Conservation (phyloP, 2,329 filamentous ascomycete species). For the Colletotrichum acutatum region DNA sequence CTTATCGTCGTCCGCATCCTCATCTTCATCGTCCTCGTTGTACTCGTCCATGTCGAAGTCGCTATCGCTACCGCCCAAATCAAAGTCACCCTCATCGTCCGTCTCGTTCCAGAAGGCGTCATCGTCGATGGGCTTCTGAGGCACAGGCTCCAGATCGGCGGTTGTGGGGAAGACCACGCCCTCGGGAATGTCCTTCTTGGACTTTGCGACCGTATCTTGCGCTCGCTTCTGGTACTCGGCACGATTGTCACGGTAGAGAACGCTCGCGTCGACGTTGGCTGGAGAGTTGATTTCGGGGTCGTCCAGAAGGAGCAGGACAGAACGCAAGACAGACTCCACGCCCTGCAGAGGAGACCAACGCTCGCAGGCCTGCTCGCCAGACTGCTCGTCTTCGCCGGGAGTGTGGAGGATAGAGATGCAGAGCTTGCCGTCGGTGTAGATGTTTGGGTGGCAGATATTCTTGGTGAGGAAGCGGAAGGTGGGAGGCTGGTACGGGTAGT, state of each 20-base stretch:
- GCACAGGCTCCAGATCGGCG: slow-evolving; percentile 68
- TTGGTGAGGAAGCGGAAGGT: slow-evolving; percentile 83
- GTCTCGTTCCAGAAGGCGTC: slow-evolving; percentile 86
- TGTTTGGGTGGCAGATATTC: slow-evolving; percentile 90
- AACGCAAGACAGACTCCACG: slow-evolving; percentile 94
- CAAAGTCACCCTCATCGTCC: slow-evolving; percentile 80
- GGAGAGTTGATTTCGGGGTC: slow-evolving; percentile 94
- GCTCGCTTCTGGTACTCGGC: slow-evolving; percentile 77
- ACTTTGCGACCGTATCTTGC: slow-evolving; percentile 74
- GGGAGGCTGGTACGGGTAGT: slow-evolving; percentile 91
- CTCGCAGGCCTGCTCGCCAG: slow-evolving; percentile 88
- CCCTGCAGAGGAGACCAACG: slow-evolving; percentile 95
- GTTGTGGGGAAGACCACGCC: slow-evolving; percentile 86
- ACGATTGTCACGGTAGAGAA: slow-evolving; percentile 82
- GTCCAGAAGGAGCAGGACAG: slow-evolving; percentile 90
- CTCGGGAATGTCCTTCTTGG: slow-evolving; percentile 81
- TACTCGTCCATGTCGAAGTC: slow-evolving; percentile 72
- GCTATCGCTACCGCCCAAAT: slow-evolving; percentile 73
- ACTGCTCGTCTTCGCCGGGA: slow-evolving; percentile 92
- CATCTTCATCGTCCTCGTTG: slow-evolving; percentile 67
- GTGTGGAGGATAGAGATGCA: slow-evolving; percentile 97
- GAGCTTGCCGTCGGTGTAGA: slow-evolving; percentile 89
- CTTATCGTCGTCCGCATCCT: slow-evolving; percentile 52
- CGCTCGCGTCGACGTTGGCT: slow-evolving; percentile 92
- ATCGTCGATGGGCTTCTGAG: slow-evolving; percentile 73